Evolutionary conservation across 208 protist species (phyloP).

Genomic region (Borovskyia barvae): DNA sequence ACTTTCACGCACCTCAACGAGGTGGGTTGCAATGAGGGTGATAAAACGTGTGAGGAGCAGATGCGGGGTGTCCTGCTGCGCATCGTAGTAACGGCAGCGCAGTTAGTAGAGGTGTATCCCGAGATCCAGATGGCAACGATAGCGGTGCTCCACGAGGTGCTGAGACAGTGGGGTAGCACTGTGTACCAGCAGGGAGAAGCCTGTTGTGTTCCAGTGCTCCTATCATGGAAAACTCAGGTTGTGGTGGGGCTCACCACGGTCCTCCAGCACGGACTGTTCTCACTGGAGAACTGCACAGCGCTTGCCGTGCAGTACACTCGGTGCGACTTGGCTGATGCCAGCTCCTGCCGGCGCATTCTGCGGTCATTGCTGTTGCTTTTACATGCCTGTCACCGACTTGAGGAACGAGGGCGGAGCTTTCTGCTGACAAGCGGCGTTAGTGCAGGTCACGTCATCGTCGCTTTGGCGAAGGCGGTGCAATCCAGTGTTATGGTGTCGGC

Average conservation of each 20-base stretch:
- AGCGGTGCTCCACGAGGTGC: constrained; percentile 33
- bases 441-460: constrained; percentile 36
- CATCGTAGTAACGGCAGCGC: constrained; percentile 43
- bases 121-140: constrained; percentile 46
- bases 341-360: constrained; percentile 46
- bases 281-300: constrained; percentile 32
- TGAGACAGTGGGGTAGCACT: constrained; percentile 22
- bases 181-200: constrained; percentile 7
- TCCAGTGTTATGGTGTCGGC: neutral
- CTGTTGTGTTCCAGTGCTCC: constrained; percentile 28
- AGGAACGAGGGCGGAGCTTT: constrained; percentile 26
- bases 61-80: constrained; percentile 30
- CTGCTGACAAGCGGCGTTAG: constrained; percentile 25
- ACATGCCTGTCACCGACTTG: constrained; percentile 43
- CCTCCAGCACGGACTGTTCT: constrained; percentile 53
- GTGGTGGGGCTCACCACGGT: constrained; percentile 47
- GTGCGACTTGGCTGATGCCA: constrained; percentile 54
- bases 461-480: constrained; percentile 28
- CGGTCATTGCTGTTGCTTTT: constrained; percentile 48
- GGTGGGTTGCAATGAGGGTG: too few relatives aligned
- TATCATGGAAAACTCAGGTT: constrained; percentile 54
- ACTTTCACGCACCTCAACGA: constrained; percentile 3
- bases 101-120: constrained; percentile 59
- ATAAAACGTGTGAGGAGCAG: too few relatives aligned
- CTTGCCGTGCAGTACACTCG: constrained; percentile 51